Evolutionary conservation across 306 rosid genomes (phyloP), one percentile per base, ranked within the genome.

Genomic region (Gastrolobium villosum): DNA sequence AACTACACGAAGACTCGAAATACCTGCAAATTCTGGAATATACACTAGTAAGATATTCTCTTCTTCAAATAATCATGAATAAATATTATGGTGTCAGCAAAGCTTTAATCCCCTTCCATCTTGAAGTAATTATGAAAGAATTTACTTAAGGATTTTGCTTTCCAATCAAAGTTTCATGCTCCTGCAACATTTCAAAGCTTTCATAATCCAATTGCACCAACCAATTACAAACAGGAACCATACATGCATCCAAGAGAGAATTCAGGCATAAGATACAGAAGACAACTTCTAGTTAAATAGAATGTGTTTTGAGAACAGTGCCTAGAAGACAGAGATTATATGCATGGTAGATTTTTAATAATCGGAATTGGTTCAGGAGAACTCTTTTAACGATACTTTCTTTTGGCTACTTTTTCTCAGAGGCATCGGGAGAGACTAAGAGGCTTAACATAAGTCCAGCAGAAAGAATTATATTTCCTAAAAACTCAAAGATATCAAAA

Each of bases 21-120:
- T 65, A 89, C 96, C 96, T 91, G 90, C 71, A 89, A 69, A 77
- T 81, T 85, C 61, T 77, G 87, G 61, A 73, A 52, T 78, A 91
- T 73, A 64, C 72, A 73, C 88, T 79, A 81, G 85, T 83, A 79
- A 46, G 66, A 77, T 66, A 76, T 62, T 79, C 88, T 77, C 65
- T 78, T 81, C 86, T 80, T 79, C 66, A 89, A 82, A 80, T 87
- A 86, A 70, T 83, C 87, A 57, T 66, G 74, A 70, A 89, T 83
- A 56, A 76, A 50, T 44, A 81, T 62, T 70, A 87, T 62, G 70
- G 82, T 63, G 71, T 81, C 79, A 3, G 79, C 70, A 71, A 74
- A 81, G 63, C 87, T 83, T 56, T 72, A 77, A 54, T 83, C 85
- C 61, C 83, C 87, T 83, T 82, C 82, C 65, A 81, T 70, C 81